A percentile compares a stretch with the other conserved stretches of the same genome.
These are phyloP conservation scores for Alternaria triticimaculans DNA, from an alignment of 2,329 filamentous ascomycete species.

Conservation along the genomic window DNA sequence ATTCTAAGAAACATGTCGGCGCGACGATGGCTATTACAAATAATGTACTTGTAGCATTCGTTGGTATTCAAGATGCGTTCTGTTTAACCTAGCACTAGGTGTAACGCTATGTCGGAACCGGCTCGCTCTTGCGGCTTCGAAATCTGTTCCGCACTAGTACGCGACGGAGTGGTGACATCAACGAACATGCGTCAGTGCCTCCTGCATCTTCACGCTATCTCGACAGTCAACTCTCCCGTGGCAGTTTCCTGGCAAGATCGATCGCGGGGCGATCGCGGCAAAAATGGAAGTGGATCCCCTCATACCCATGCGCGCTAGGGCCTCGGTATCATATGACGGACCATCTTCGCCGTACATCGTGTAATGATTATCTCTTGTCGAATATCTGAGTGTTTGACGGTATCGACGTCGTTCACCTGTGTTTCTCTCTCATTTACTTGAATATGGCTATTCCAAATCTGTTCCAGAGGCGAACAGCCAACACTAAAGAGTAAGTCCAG, in stretches of 20 bases:
- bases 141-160: not conserved
- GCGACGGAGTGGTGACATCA: conserved; percentile 18
- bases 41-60: not conserved
- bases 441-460: conserved; percentile 54
- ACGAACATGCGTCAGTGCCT: conserved; percentile 6
- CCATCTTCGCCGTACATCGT: conserved; percentile 4
- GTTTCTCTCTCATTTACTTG: not conserved
- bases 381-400: not conserved
- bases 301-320: conserved; percentile 20
- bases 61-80: not conserved
- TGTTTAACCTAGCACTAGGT: not conserved
- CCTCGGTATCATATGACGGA: conserved; percentile 43
- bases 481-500: conserved; percentile 51
- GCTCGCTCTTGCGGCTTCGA: not conserved
- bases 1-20: not conserved
- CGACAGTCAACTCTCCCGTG: not conserved
- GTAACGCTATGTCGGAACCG: not conserved
- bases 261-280: conserved; percentile 16
- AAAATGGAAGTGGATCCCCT: conserved; percentile 18
- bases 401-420: not conserved
- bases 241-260: not conserved
- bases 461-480: conserved; percentile 51
- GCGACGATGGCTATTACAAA: not conserved
- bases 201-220: not conserved
- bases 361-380: not conserved